These are phyloP conservation scores for Calonectria pseudoreteaudii DNA, from an alignment of 2,329 filamentous ascomycete genomes.

Conservation along the genomic window DNA sequence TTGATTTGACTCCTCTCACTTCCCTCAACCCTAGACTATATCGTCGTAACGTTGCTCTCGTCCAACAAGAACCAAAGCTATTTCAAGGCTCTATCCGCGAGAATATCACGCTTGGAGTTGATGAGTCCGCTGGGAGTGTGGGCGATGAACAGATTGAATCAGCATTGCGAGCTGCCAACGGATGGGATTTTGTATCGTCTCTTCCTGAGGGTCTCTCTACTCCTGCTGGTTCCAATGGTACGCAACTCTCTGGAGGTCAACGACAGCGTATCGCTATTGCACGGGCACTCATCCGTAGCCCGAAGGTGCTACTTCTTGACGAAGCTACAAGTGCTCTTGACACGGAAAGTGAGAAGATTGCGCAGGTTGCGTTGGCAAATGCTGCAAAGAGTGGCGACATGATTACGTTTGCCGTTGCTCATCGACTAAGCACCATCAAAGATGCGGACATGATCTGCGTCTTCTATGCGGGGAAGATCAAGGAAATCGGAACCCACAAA, in stretches of 20 bases:
- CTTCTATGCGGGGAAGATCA: conserved; percentile 66
- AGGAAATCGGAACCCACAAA: conserved; percentile 68
- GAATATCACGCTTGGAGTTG: conserved; percentile 69
- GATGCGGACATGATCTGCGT: conserved; percentile 72
- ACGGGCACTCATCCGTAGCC: conserved; percentile 63
- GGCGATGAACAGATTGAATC: conserved; percentile 51
- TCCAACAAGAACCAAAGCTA: conserved; percentile 72
- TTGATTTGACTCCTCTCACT: conserved; percentile 58
- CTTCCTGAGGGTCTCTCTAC: conserved; percentile 65
- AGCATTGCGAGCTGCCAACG: conserved; percentile 63
- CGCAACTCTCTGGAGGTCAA: conserved; percentile 76
- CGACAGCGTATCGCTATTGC: conserved; percentile 77
- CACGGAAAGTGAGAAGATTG: conserved; percentile 43
- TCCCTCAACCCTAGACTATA: conserved; percentile 62
- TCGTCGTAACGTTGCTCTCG: conserved; percentile 64
- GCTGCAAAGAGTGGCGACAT: conserved; percentile 77
- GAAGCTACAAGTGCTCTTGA: conserved; percentile 45
- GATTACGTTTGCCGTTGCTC: conserved; percentile 73
- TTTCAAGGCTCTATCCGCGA: conserved; percentile 86
- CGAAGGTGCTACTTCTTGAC: conserved; percentile 40
- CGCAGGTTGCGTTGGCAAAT: conserved; percentile 84
- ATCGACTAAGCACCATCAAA: conserved; percentile 92
- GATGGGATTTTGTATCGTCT: conserved; percentile 58
- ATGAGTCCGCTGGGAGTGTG: conserved; percentile 25
- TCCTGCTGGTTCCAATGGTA: conserved; percentile 71